Percentiles rank a stretch among this genome's conserved stretches.
Conservation (phyloP, 352 stramenopile genomes). For the Detonula confervacea region DNA sequence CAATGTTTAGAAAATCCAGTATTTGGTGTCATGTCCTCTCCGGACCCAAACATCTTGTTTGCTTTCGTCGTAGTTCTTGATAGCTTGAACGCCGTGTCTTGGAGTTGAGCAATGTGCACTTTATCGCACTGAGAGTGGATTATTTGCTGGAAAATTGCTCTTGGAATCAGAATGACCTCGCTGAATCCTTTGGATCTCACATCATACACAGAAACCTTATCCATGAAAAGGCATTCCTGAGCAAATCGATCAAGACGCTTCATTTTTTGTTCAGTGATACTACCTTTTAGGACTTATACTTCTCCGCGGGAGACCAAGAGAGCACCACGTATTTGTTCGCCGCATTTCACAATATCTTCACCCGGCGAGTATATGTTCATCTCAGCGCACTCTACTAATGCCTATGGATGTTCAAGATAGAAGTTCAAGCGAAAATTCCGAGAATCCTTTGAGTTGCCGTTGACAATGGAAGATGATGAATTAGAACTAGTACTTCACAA, state of each 20-base stretch:
- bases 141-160: constrained; percentile 60
- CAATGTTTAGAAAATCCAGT: constrained; percentile 54
- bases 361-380: constrained; percentile 67
- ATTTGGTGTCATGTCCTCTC: constrained; percentile 46
- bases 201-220: constrained; percentile 42
- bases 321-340: constrained; percentile 56
- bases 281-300: constrained; percentile 58
- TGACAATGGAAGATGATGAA: background rate
- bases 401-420: constrained; percentile 8
- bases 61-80: constrained; percentile 52
- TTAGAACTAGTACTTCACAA: background rate
- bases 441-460: background rate
- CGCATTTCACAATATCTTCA: constrained; percentile 61
- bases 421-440: background rate
- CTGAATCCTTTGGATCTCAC: constrained; percentile 63
- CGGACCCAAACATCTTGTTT: constrained; percentile 69
- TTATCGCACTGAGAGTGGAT: constrained; percentile 59
- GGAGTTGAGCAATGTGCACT: constrained; percentile 55
- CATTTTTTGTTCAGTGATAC: constrained; percentile 60
- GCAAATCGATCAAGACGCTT: constrained; percentile 59
- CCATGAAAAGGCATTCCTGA: constrained; percentile 59
- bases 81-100: constrained; percentile 38
- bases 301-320: constrained; percentile 65
- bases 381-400: constrained; percentile 58
- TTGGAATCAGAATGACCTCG: constrained; percentile 60